Conservation (phyloP, 2,329 filamentous ascomycete genomes). For the Paramyrothecium roridum region DNA sequence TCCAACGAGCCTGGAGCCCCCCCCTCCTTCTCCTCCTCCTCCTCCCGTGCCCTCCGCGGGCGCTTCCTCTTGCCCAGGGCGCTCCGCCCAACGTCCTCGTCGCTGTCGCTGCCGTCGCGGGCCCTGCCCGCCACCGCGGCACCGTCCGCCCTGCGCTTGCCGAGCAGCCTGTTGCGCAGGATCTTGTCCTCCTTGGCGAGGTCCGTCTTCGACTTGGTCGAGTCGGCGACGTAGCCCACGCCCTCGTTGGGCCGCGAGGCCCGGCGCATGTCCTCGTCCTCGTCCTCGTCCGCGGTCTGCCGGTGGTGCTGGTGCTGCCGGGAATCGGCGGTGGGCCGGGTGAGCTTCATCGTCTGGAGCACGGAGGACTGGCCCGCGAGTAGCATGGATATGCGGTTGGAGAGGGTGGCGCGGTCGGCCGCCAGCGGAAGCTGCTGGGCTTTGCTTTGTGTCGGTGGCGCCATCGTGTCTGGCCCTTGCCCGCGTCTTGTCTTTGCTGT, state of each 20-base stretch:
- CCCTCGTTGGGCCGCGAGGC: constrained; percentile 31
- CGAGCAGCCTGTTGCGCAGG: constrained; percentile 26
- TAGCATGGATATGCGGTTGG: constrained; percentile 40
- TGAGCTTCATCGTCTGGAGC: constrained; percentile 25
- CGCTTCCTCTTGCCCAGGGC: constrained; percentile 35
- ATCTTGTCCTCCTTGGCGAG: constrained; percentile 22
- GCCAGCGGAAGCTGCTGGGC: constrained; percentile 29
- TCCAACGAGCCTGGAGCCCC: no score
- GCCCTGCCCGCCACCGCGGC: constrained; percentile 8
- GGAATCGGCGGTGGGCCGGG: constrained; percentile 9
- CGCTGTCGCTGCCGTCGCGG: constrained; percentile 27
- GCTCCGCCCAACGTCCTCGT: constrained; percentile 32
- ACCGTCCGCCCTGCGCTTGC: constrained; percentile 12
- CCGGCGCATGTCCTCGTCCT: constrained; percentile 21
- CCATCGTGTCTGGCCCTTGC: constrained; percentile 11
- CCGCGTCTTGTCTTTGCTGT: neutral
- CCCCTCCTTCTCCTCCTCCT: constrained; percentile 1
- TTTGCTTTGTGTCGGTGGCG: constrained; percentile 13
- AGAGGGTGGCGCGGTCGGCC: constrained; percentile 31
- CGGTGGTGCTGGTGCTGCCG: constrained; percentile 5
- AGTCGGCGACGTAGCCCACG: constrained; percentile 33
- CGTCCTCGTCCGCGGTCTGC: constrained; percentile 8
- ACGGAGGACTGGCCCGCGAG: constrained; percentile 30
- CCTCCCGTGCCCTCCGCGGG: constrained; percentile 11
- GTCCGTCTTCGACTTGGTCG: constrained; percentile 14